Evolutionary conservation across 371 early-diverging fungal species (phyloP).

Genomic region (Saksenaea vasiformis): DNA sequence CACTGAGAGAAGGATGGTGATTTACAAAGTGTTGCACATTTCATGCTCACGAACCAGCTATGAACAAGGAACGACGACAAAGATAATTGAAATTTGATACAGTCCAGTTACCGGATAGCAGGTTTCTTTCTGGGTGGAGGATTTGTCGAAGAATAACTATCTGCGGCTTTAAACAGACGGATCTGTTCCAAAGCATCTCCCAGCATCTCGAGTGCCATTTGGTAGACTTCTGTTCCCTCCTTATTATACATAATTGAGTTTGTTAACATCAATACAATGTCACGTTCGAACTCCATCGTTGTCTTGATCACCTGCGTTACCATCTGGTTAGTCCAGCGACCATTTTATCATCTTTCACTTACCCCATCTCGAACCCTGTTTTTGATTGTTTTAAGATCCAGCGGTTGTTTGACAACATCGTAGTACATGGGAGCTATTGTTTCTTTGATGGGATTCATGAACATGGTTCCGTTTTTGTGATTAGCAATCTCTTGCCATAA

Average conservation of each 20-base stretch:
- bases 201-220: slow-evolving; percentile 82
- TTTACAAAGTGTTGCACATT: no score
- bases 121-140: neutral
- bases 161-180: slow-evolving; percentile 41
- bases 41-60: neutral
- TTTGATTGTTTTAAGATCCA: slow-evolving; percentile 85
- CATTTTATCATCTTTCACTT: slow-evolving; percentile 16
- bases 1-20: no score
- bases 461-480: slow-evolving; percentile 85
- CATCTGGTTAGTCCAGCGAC: neutral
- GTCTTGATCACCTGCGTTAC: slow-evolving; percentile 64
- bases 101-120: neutral
- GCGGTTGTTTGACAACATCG: slow-evolving; percentile 77
- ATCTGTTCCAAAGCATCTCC: slow-evolving; percentile 62
- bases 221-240: slow-evolving; percentile 81
- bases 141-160: slow-evolving; percentile 12
- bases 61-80: neutral
- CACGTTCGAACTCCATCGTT: slow-evolving; percentile 87
- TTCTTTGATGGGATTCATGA: slow-evolving; percentile 80
- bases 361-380: slow-evolving; percentile 83
- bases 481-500: slow-evolving; percentile 86
- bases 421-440: slow-evolving; percentile 76
- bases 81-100: neutral
- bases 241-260: slow-evolving; percentile 89
- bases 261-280: slow-evolving; percentile 81